Evolutionary conservation across 1,284 basidiomycete species (phyloP).

Genomic region (Waitea zeae): DNA sequence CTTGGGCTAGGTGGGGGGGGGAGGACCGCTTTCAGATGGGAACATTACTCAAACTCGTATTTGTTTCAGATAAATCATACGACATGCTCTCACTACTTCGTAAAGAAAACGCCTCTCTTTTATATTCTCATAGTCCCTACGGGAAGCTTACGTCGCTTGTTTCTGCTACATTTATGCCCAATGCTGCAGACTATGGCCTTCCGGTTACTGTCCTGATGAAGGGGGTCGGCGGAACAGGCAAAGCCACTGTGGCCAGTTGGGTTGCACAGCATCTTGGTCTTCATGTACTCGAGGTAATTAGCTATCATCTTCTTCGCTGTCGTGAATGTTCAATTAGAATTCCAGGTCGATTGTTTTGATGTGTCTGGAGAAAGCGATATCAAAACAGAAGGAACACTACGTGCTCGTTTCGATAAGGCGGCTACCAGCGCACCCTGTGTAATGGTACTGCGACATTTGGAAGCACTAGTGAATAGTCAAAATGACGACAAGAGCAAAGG

Average conservation of each 20-base stretch:
- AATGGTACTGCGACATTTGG: slow-evolving; percentile 68
- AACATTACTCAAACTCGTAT: no score
- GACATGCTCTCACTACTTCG: neutral
- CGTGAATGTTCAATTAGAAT: slow-evolving; percentile 1
- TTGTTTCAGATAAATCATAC: no score
- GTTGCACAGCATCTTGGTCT: slow-evolving; percentile 55
- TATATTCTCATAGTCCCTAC: slow-evolving; percentile 11
- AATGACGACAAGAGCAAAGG: slow-evolving; percentile 51
- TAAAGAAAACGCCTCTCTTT: neutral
- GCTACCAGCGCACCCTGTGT: slow-evolving; percentile 74
- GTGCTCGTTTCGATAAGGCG: slow-evolving; percentile 69
- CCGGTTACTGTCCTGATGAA: slow-evolving; percentile 54
- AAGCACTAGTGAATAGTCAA: slow-evolving; percentile 66
- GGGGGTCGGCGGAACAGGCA: slow-evolving; percentile 61
- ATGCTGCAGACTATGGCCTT: slow-evolving; percentile 41
- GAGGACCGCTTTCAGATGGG: no score
- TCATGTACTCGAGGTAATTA: slow-evolving; percentile 62
- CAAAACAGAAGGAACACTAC: slow-evolving; percentile 66
- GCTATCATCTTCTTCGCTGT: neutral
- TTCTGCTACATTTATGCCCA: slow-evolving; percentile 35
- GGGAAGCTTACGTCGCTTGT: slow-evolving; percentile 29
- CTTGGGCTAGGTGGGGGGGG: slow-evolving; percentile 28
- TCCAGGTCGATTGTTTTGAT: slow-evolving; percentile 78
- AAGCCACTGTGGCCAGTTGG: slow-evolving; percentile 38
- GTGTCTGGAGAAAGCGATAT: slow-evolving; percentile 67